These are phyloP conservation scores for Lachancea kluyveri DNA, from an alignment of 805 yeast genomes.

Conservation along the genomic window DNA sequence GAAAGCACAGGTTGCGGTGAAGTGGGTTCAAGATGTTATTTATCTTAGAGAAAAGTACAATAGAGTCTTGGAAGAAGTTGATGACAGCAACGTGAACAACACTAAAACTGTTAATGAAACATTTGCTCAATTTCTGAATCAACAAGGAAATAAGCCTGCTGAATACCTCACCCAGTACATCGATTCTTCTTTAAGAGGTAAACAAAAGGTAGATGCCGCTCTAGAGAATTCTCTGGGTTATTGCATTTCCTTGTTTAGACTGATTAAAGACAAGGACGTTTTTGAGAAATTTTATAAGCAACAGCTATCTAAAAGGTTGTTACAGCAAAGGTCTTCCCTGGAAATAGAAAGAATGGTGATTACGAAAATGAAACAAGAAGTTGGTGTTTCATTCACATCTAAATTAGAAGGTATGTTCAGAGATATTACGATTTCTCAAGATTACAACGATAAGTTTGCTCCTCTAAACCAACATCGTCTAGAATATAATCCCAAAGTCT, in stretches of 20 bases:
- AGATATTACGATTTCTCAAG: constrained; percentile 61
- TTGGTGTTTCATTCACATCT: constrained; percentile 73
- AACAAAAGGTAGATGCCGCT: constrained; percentile 27
- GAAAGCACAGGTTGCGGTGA: constrained; percentile 46
- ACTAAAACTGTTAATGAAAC: constrained; percentile 54
- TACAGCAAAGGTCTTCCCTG: constrained; percentile 41
- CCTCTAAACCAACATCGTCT: constrained; percentile 4
- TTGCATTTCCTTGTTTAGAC: constrained; percentile 57
- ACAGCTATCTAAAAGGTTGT: constrained; percentile 75
- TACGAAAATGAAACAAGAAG: constrained; percentile 61
- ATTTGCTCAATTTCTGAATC: constrained; percentile 55
- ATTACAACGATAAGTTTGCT: constrained; percentile 37
- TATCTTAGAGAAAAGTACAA: constrained; percentile 46
- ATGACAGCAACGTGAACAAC: constrained; percentile 42
- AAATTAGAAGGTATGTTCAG: constrained; percentile 82
- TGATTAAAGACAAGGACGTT: constrained; percentile 73
- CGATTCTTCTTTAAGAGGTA: constrained; percentile 49
- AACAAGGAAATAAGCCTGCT: constrained; percentile 36
- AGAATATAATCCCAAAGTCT: constrained; percentile 44
- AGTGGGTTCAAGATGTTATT: constrained; percentile 61
- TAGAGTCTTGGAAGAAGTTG: constrained; percentile 40
- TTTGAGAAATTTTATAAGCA: constrained; percentile 82
- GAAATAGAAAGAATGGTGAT: constrained; percentile 70
- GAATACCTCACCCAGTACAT: constrained; percentile 53
- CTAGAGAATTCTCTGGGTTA: constrained; percentile 40